These are phyloP conservation scores for Lenwebbia sp. DNA, from an alignment of 345 rosid species.

Conservation along the genomic window DNA sequence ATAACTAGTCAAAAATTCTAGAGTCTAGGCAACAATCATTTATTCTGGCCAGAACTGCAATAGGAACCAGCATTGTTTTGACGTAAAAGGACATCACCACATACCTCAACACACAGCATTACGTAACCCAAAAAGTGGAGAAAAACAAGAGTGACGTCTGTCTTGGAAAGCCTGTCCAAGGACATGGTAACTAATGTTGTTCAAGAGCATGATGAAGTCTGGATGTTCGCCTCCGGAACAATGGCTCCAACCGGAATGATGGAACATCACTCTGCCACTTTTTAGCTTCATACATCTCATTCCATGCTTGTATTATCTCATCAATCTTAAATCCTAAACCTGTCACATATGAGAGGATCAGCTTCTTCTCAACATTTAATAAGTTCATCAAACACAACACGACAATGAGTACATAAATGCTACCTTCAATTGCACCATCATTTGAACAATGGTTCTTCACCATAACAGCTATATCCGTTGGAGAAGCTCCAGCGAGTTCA, in stretches of 20 bases:
- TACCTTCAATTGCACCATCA: conserved; percentile 55
- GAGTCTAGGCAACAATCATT: background rate
- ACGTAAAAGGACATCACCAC: background rate
- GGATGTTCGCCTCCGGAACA: conserved; percentile 47
- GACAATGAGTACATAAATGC: background rate
- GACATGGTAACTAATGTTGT: conserved; percentile 16
- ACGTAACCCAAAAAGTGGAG: background rate
- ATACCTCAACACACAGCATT: background rate
- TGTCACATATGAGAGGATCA: conserved; percentile 17
- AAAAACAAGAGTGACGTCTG: background rate
- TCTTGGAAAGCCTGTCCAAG: background rate
- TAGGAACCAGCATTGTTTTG: background rate
- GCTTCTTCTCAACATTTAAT: background rate
- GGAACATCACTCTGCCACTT: conserved; percentile 42
- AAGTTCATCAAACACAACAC: background rate
- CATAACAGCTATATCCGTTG: conserved; percentile 44
- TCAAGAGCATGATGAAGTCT: conserved; percentile 40
- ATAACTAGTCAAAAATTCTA: background rate
- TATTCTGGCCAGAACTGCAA: background rate
- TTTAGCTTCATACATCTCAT: conserved; percentile 72
- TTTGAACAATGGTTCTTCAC: conserved; percentile 53
- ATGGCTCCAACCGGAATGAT: conserved; percentile 60
- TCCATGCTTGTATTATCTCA: conserved; percentile 71
- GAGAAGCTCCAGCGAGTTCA: conserved; percentile 63
- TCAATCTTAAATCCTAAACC: conserved; percentile 54